phyloP scores from a whole-genome alignment of 495 filamentous ascomycete genomes.

The Melanomma pulvis-pyrius region DNA sequence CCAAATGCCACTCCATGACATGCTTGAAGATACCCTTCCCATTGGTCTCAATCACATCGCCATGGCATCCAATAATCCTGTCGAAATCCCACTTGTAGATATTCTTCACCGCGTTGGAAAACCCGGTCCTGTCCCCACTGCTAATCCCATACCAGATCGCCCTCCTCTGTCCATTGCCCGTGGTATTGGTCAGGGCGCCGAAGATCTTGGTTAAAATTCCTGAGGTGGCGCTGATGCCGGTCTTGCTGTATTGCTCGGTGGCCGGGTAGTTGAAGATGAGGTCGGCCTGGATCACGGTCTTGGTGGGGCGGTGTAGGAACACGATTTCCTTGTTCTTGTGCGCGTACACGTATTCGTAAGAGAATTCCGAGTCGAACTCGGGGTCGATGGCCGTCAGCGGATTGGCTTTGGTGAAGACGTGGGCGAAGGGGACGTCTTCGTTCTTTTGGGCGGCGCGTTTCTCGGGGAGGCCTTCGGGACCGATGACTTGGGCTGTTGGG shows the following conservation, averaged over 20 bases:
- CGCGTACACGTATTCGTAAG: conserved; percentile 76
- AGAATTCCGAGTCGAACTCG: conserved; percentile 86
- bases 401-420: conserved; percentile 65
- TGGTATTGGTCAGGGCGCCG: conserved; percentile 60
- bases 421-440: conserved; percentile 67
- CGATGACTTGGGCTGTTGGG: conserved; percentile 77
- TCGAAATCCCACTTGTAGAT: conserved; percentile 86
- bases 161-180: conserved; percentile 72
- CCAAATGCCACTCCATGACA: conserved; percentile 84
- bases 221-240: conserved; percentile 53
- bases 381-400: conserved; percentile 59
- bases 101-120: conserved; percentile 65
- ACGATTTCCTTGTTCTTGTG: conserved; percentile 87
- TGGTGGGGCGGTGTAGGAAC: conserved; percentile 77
- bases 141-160: conserved; percentile 80
- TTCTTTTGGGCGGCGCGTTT: conserved; percentile 72
- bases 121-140: conserved; percentile 63
- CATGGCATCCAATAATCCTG: conserved; percentile 88
- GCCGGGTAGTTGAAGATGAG: conserved; percentile 90
- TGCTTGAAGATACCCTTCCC: conserved; percentile 78
- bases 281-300: conserved; percentile 88
- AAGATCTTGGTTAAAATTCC: conserved; percentile 69
- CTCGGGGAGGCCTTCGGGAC: conserved; percentile 81
- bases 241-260: conserved; percentile 79
- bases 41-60: conserved; percentile 79